Percentiles rank a stretch among this genome's conserved stretches.
Conservation (phyloP, 768 basidiomycete species). For the Phylloporus sp. region DNA sequence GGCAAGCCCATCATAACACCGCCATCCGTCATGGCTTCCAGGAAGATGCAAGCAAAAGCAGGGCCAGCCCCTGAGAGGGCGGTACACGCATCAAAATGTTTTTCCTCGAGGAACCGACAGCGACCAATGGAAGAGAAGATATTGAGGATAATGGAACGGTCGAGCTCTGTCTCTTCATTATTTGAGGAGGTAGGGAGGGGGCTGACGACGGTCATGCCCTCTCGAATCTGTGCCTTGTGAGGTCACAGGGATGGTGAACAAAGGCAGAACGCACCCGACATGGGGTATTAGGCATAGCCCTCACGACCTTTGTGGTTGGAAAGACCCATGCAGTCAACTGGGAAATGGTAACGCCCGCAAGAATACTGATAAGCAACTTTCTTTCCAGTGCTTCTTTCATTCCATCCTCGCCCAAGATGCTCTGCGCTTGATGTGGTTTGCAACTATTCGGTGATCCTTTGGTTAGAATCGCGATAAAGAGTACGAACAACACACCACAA, state of each 20-base stretch:
- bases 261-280: slow-evolving; percentile 65
- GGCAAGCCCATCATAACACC: slow-evolving; percentile 99
- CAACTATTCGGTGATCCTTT: slow-evolving; percentile 50
- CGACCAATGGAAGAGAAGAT: slow-evolving; percentile 98
- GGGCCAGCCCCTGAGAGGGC: slow-evolving; percentile 95
- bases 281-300: slow-evolving; percentile 98
- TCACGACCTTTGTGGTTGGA: slow-evolving; percentile 77
- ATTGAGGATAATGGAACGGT: slow-evolving; percentile 74
- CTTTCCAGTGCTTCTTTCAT: slow-evolving; percentile 80
- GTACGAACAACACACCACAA: slow-evolving; percentile 60
- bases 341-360: slow-evolving; percentile 90
- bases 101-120: slow-evolving; percentile 95
- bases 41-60: slow-evolving; percentile 92
- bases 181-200: slow-evolving; percentile 50
- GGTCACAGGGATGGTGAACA: not conserved
- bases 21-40: slow-evolving; percentile 98
- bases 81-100: slow-evolving; percentile 97
- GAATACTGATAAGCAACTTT: slow-evolving; percentile 93
- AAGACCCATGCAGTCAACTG: slow-evolving; percentile 76
- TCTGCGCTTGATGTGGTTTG: slow-evolving; percentile 84
- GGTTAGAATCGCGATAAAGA: not conserved
- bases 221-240: slow-evolving; percentile 69
- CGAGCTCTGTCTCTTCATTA: slow-evolving; percentile 46
- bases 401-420: slow-evolving; percentile 69
- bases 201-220: slow-evolving; percentile 96